Conservation (phyloP, 805 yeast genomes). For the Barnettozyma salicaria region DNA sequence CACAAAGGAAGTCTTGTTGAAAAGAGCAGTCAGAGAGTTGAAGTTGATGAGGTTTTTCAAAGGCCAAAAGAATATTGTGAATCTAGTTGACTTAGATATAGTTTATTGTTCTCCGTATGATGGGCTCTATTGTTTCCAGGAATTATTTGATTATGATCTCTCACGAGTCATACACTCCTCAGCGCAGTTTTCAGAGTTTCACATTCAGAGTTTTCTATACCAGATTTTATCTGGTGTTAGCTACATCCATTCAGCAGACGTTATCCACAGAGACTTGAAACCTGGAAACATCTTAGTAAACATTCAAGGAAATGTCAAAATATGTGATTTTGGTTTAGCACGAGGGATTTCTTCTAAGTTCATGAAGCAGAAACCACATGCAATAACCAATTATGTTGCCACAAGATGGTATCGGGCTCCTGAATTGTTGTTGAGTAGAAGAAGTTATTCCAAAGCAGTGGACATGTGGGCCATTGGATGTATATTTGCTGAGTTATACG, state of each 20-base stretch:
- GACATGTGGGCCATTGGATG: constrained; percentile 97
- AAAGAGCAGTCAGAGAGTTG: constrained; percentile 79
- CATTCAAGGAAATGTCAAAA: constrained; percentile 66
- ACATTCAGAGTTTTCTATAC: constrained; percentile 66
- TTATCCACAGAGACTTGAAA: constrained; percentile 86
- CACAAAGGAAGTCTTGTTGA: constrained; percentile 56
- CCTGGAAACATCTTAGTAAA: constrained; percentile 86
- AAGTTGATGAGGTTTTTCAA: constrained; percentile 73
- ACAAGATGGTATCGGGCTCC: constrained; percentile 97
- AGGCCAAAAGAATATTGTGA: constrained; percentile 79
- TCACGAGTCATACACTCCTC: constrained; percentile 74
- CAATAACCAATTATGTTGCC: constrained; percentile 82
- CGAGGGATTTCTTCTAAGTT: constrained; percentile 52
- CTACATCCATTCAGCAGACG: constrained; percentile 88
- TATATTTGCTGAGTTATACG: constrained; percentile 78
- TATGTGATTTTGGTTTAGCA: constrained; percentile 92
- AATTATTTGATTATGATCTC: constrained; percentile 74
- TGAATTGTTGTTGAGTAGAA: constrained; percentile 63
- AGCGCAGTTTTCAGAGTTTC: constrained; percentile 78
- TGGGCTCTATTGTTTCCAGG: constrained; percentile 88
- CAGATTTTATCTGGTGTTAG: constrained; percentile 83
- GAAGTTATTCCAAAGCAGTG: constrained; percentile 56
- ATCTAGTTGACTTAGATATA: constrained; percentile 67
- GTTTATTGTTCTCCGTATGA: constrained; percentile 62
- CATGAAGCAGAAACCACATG: constrained; percentile 31